Evolutionary conservation across 2,329 filamentous ascomycete genomes (phyloP).

Genomic region (Neofusicoccum sp.): DNA sequence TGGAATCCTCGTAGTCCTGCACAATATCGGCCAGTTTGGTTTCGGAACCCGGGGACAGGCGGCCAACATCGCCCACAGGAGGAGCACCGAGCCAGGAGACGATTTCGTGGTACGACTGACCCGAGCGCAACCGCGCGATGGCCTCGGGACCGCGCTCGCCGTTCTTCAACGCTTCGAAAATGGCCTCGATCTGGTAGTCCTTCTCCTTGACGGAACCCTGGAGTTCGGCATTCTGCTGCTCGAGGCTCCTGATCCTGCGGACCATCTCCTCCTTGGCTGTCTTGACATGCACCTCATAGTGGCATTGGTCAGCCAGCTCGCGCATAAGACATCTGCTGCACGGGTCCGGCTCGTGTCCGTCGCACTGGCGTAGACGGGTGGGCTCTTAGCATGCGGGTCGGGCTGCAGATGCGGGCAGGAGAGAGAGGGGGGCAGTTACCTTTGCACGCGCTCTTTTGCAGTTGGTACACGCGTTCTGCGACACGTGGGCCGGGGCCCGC

Average conservation of each 20-base stretch:
- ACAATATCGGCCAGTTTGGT: slow-evolving; percentile 21
- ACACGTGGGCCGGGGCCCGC: slow-evolving; percentile 25
- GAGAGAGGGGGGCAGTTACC: slow-evolving; percentile 19
- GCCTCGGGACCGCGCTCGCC: slow-evolving; percentile 24
- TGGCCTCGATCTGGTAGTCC: slow-evolving; percentile 22
- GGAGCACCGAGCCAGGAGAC: slow-evolving; percentile 23
- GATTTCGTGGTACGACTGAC: slow-evolving; percentile 24
- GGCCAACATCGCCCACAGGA: slow-evolving; percentile 15
- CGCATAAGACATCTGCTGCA: slow-evolving; percentile 27
- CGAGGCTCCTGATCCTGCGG: slow-evolving; percentile 25
- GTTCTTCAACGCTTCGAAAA: slow-evolving; percentile 24
- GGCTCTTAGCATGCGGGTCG: neutral
- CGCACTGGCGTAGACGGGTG: slow-evolving; percentile 24
- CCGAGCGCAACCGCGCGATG: slow-evolving; percentile 22
- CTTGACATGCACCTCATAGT: slow-evolving; percentile 31
- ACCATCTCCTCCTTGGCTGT: slow-evolving; percentile 30
- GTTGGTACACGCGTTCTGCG: slow-evolving; percentile 29
- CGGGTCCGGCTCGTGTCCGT: slow-evolving; percentile 25
- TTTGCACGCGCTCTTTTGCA: slow-evolving; percentile 31
- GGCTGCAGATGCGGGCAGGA: neutral
- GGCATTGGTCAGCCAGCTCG: slow-evolving; percentile 24
- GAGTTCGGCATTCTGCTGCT: slow-evolving; percentile 25
- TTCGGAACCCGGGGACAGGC: slow-evolving; percentile 19
- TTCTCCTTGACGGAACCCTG: slow-evolving; percentile 21
- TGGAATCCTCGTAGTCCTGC: slow-evolving; percentile 1